phyloP scores from a whole-genome alignment of 768 basidiomycete genomes.

The Auricularia heimuer region DNA sequence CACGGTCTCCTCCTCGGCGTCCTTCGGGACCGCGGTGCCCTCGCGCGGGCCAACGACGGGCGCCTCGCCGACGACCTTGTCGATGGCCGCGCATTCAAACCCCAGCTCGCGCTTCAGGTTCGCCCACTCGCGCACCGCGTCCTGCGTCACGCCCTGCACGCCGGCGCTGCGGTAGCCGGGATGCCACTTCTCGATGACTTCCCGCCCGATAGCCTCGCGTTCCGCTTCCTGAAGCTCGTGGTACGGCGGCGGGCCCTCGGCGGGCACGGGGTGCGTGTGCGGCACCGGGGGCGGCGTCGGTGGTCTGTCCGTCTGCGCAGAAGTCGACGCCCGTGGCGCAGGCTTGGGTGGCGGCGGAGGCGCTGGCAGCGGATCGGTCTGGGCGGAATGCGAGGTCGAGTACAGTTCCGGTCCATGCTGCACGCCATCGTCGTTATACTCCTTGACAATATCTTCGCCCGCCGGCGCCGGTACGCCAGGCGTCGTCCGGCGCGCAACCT shows the following conservation, averaged over 20 bases:
- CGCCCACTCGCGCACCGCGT: constrained; percentile 67
- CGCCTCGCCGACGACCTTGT: constrained; percentile 48
- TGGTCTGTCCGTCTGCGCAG: constrained; percentile 8
- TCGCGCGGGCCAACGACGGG: constrained; percentile 9
- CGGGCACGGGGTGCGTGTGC: constrained; percentile 14
- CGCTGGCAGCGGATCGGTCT: constrained; percentile 55
- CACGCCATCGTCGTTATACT: constrained; percentile 64
- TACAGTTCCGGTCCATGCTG: constrained; percentile 58
- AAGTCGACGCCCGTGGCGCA: constrained; percentile 7
- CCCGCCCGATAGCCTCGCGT: constrained; percentile 36
- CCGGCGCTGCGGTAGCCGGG: constrained; percentile 41
- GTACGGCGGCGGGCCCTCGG: constrained; percentile 22
- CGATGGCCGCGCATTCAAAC: constrained; percentile 65
- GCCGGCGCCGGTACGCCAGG: constrained; percentile 32
- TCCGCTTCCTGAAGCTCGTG: constrained; percentile 31
- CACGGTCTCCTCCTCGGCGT: neutral
- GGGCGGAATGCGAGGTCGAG: constrained; percentile 34
- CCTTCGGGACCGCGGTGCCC: neutral
- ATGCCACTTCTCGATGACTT: constrained; percentile 64
- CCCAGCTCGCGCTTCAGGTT: constrained; percentile 72
- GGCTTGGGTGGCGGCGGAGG: constrained; percentile 35
- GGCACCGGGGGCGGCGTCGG: constrained; percentile 9
- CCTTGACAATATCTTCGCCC: constrained; percentile 49
- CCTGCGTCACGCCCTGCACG: constrained; percentile 51
- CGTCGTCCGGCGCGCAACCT: constrained; percentile 48